These are phyloP conservation scores for Saccharomycopsis crataegensis DNA, from an alignment of 1,139 yeast species.

Conservation along the genomic window DNA sequence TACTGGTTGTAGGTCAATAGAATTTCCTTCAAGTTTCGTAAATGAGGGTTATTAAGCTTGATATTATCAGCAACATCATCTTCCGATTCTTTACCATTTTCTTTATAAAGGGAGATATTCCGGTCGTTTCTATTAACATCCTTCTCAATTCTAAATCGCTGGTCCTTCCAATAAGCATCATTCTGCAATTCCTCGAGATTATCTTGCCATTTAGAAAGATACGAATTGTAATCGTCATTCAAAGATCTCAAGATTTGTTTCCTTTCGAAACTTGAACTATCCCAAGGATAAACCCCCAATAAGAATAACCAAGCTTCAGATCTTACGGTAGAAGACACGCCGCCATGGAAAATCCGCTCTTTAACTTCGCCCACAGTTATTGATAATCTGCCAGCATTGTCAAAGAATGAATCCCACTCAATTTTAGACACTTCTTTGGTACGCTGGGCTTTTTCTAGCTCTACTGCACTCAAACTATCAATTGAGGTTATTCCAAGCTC, in stretches of 20 bases:
- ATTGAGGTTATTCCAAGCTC: conserved; percentile 65
- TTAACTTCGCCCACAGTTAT: conserved; percentile 73
- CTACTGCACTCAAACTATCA: conserved; percentile 43
- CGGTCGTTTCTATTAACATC: conserved; percentile 93
- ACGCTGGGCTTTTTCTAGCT: conserved; percentile 48
- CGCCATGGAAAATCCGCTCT: conserved; percentile 85
- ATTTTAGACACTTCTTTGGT: conserved; percentile 54
- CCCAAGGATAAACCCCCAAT: conserved; percentile 85
- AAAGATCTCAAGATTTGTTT: conserved; percentile 48
- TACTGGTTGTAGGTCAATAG: conserved; percentile 79
- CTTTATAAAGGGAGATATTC: conserved; percentile 55
- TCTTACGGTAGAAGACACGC: conserved; percentile 54
- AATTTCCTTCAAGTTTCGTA: conserved; percentile 67
- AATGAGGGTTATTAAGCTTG: conserved; percentile 57
- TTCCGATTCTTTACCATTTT: conserved; percentile 33
- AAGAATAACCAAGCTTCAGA: conserved; percentile 81
- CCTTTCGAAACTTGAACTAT: conserved; percentile 65
- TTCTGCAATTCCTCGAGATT: conserved; percentile 44
- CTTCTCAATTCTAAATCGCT: conserved; percentile 80
- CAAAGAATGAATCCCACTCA: conserved; percentile 89
- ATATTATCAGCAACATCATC: conserved; percentile 45
- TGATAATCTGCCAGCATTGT: conserved; percentile 62
- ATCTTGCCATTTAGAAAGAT: conserved; percentile 58
- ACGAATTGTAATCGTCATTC: conserved; percentile 55
- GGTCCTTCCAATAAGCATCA: conserved; percentile 82